These are phyloP conservation scores for Verticillium longisporum DNA, from an alignment of 2,329 filamentous ascomycete species.

Conservation along the genomic window DNA sequence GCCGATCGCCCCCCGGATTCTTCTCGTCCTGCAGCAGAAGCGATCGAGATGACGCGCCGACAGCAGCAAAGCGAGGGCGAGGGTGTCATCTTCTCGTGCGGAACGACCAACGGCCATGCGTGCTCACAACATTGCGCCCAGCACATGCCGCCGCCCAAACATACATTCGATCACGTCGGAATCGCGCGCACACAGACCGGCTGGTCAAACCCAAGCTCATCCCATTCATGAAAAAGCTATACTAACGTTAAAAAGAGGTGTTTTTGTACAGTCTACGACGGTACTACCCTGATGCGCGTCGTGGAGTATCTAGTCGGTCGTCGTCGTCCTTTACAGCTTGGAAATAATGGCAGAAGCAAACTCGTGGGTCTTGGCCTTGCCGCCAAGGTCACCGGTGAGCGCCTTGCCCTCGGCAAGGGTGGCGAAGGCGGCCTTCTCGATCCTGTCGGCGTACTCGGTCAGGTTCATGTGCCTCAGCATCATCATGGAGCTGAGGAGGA, in stretches of 20 bases:
- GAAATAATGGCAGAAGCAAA: conserved; percentile 87
- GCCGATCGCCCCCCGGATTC: background rate
- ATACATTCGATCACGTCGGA: background rate
- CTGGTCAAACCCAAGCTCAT: conserved; percentile 3
- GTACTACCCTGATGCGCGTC: conserved; percentile 7
- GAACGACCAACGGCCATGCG: too few species aligned
- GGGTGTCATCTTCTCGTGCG: background rate
- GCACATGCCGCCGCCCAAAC: background rate
- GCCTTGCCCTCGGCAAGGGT: conserved; percentile 94
- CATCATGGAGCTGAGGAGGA: conserved; percentile 96
- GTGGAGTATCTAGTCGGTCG: conserved; percentile 5
- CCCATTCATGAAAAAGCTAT: conserved; percentile 11
- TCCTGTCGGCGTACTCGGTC: conserved; percentile 73
- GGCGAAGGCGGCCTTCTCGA: conserved; percentile 92
- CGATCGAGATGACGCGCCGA: background rate
- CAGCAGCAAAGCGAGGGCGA: background rate
- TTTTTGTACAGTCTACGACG: conserved; percentile 13
- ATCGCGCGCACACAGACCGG: background rate
- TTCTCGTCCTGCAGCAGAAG: background rate
- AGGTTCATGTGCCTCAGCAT: conserved; percentile 99
- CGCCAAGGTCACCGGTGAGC: conserved; percentile 92
- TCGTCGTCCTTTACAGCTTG: conserved; percentile 42
- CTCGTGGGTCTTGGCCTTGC: conserved; percentile 92
- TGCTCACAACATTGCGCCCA: background rate
- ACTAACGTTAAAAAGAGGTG: conserved; percentile 9